These are phyloP conservation scores for Hsuehochloa calcarea DNA, from an alignment of 176 grass and related monocot species.

Conservation along the genomic window DNA sequence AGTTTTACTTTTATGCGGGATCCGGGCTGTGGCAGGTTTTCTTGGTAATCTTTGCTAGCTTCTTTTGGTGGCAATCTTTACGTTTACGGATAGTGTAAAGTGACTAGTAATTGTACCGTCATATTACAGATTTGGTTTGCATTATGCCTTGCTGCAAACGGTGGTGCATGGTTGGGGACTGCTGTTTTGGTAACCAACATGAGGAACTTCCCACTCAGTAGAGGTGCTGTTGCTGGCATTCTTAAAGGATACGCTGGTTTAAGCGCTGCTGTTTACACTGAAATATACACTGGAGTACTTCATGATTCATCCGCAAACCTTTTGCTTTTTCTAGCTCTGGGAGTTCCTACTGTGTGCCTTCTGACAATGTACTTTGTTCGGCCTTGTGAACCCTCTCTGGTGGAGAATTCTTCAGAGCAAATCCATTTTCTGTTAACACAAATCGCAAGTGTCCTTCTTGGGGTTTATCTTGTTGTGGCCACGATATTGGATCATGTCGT, in stretches of 20 bases:
- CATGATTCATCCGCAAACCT: conserved; percentile 57
- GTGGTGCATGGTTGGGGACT: conserved; percentile 81
- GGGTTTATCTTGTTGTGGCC: conserved; percentile 62
- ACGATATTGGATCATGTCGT: conserved; percentile 59
- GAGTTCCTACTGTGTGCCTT: conserved; percentile 59
- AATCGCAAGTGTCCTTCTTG: conserved; percentile 64
- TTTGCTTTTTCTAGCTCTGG: conserved; percentile 64
- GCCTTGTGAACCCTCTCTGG: conserved; percentile 75
- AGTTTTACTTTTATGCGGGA: neutral
- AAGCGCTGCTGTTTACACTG: conserved; percentile 89
- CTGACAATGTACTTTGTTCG: conserved; percentile 84
- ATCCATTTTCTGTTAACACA: conserved; percentile 80
- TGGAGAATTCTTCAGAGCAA: conserved; percentile 55
- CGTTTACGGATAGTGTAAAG: neutral
- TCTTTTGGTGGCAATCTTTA: too few species aligned
- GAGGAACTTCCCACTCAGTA: conserved; percentile 90
- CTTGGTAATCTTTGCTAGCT: neutral
- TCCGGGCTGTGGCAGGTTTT: neutral
- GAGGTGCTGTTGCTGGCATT: conserved; percentile 87
- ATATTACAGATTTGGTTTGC: conserved; percentile 80
- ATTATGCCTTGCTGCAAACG: conserved; percentile 78
- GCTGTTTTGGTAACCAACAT: conserved; percentile 86
- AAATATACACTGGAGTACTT: conserved; percentile 69
- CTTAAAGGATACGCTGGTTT: conserved; percentile 80
- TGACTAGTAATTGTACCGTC: neutral